phyloP scores from a whole-genome alignment of 139 green algal genomes.

The Chlamydomonas sp. region DNA sequence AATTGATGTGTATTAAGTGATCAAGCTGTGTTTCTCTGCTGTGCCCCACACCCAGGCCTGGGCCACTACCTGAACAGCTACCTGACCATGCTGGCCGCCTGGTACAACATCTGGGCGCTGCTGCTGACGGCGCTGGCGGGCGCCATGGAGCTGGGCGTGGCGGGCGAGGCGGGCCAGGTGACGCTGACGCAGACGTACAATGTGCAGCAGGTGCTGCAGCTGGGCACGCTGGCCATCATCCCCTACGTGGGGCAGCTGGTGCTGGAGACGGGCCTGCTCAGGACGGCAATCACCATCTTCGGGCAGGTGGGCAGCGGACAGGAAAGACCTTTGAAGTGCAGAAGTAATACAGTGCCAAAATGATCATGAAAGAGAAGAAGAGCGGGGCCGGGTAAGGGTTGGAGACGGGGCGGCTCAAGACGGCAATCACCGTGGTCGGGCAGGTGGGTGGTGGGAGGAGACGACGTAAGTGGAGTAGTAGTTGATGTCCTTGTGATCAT shows the following conservation, averaged over 20 bases:
- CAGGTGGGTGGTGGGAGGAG: no score
- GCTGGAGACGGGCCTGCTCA: constrained; percentile 72
- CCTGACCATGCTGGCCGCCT: constrained; percentile 80
- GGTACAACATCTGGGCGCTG: constrained; percentile 73
- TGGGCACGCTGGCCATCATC: constrained; percentile 77
- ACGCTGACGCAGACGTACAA: constrained; percentile 43
- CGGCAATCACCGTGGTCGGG: no score
- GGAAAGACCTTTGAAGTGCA: not conserved
- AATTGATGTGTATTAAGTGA: no score
- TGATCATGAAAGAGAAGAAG: no score
- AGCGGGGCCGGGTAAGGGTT: no score
- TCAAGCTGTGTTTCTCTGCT: no score
- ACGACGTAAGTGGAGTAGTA: no score
- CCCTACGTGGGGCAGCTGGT: constrained; percentile 74
- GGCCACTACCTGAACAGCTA: constrained; percentile 85
- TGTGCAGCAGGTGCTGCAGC: constrained; percentile 66
- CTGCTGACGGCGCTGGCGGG: constrained; percentile 27
- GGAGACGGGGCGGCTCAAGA: no score
- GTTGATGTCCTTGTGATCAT: no score
- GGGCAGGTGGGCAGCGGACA: constrained; percentile 31
- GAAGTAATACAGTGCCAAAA: no score
- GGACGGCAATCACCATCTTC: constrained; percentile 43
- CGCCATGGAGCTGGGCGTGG: constrained; percentile 22
- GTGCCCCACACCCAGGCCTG: constrained; percentile 30
- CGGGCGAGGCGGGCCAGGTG: constrained; percentile 44